These are phyloP conservation scores for Dendrocalamus latiflorus DNA, from an alignment of 202 grass and related monocot genomes.

Conservation along the genomic window DNA sequence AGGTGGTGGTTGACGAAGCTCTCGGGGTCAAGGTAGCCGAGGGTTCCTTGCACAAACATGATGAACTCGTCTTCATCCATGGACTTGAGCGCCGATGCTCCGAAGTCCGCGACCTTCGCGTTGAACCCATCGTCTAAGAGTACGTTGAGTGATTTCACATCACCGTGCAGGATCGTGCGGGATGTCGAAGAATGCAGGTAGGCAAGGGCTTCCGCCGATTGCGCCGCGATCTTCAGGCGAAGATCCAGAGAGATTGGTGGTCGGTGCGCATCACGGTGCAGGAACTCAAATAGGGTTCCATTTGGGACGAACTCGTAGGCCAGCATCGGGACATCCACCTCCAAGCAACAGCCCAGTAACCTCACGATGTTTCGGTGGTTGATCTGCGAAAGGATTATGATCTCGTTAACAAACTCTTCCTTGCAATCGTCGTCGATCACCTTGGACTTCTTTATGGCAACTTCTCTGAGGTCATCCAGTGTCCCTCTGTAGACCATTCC, in stretches of 20 bases:
- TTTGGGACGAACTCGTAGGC: not conserved
- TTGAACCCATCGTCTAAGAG: conserved; percentile 18
- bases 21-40: conserved; percentile 35
- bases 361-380: conserved; percentile 10
- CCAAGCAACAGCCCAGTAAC: conserved; percentile 7
- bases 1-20: conserved; percentile 23
- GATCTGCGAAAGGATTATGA: conserved; percentile 16
- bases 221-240: conserved; percentile 11
- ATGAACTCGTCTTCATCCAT: conserved; percentile 10
- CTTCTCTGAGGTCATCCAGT: not conserved
- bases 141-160: conserved; percentile 31
- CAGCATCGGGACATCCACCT: not conserved
- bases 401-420: conserved; percentile 1
- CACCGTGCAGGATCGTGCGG: conserved; percentile 12
- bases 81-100: conserved; percentile 5
- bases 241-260: not conserved
- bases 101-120: conserved; percentile 33
- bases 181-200: conserved; percentile 27
- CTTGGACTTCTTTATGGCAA: conserved; percentile 12
- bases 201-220: conserved; percentile 13
- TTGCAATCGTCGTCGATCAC: not conserved
- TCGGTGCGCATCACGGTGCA: not conserved
- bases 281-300: not conserved
- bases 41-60: conserved; percentile 17
- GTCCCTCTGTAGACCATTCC: not conserved